A percentile compares a stretch with the other conserved stretches of the same genome.
Evolutionary conservation across 1,139 yeast species (phyloP).

Genomic region (Taphrina populina): DNA sequence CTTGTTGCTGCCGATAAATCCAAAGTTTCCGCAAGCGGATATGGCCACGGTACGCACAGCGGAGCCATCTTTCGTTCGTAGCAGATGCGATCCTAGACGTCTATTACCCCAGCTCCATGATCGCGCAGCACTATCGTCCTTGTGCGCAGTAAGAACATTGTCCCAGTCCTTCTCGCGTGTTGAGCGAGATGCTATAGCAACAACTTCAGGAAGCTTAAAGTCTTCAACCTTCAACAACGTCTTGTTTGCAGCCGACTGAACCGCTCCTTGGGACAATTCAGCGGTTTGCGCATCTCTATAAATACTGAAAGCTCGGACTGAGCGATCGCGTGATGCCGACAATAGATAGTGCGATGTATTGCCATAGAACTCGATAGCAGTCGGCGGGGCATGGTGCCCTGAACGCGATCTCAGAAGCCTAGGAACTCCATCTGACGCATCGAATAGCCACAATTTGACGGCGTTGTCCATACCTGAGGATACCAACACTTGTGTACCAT

Average conservation of each 20-base stretch:
- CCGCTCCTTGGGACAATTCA: slow-evolving; percentile 76
- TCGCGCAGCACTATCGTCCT: slow-evolving; percentile 77
- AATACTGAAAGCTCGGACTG: slow-evolving; percentile 87
- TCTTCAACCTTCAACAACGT: slow-evolving; percentile 58
- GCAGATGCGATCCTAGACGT: slow-evolving; percentile 71
- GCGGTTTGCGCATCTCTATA: slow-evolving; percentile 96
- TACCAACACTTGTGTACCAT: slow-evolving; percentile 90
- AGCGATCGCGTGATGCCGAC: slow-evolving; percentile 82
- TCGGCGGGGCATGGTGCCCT: slow-evolving; percentile 93
- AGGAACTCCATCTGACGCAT: slow-evolving; percentile 79
- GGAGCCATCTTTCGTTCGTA: slow-evolving; percentile 75
- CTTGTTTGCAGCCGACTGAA: slow-evolving; percentile 51
- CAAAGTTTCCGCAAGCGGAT: slow-evolving; percentile 94
- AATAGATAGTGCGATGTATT: slow-evolving; percentile 77
- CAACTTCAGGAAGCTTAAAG: slow-evolving; percentile 70
- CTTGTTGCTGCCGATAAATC: slow-evolving; percentile 79
- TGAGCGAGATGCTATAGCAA: slow-evolving; percentile 68
- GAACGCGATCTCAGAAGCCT: slow-evolving; percentile 90
- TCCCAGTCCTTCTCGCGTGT: slow-evolving; percentile 93
- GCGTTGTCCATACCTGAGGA: slow-evolving; percentile 91
- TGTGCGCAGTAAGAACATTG: slow-evolving; percentile 86
- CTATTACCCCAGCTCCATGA: slow-evolving; percentile 88
- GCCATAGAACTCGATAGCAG: slow-evolving; percentile 72
- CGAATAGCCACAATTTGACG: slow-evolving; percentile 87
- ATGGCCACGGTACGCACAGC: slow-evolving; percentile 76